Evolutionary conservation across 1,284 basidiomycete genomes (phyloP), one percentile per base, ranked within the genome.

Genomic region (Cerioporus squamosus): DNA sequence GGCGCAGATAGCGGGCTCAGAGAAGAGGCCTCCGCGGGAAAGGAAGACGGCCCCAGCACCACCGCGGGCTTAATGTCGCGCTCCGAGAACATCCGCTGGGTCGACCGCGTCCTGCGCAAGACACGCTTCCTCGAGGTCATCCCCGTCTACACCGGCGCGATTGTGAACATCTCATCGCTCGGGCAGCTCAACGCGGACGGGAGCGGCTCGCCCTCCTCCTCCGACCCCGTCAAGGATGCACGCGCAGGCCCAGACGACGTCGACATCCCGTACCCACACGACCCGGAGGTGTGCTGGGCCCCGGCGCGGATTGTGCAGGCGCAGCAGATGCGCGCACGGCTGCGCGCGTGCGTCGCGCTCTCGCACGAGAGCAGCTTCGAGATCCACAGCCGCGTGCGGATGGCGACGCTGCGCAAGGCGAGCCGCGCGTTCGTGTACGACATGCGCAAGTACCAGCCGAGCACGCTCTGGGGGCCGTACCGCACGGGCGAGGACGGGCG

Each of bases 391-490:
- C 58, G 57, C 38, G 58, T 61, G 51, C 69, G 66, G n/a, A 66
- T 79, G 44, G 67, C 64, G 31, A 57, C 63, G 15, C 71, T 78
- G 39, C 81, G 83, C 31, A 78, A 77, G 40, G 66, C 66, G 44
- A 83, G 82, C 59, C 77, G 88, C 29, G 78, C 77, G 58, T 83
- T 76, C 63, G 82, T 87, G 1, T 90, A 90, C 70, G 79, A 88
- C 68, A 76, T 89, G 49, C 77, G 80, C n/a, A 81, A 85, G 64
- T 89, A 89, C 65, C 67, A 64, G 38, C 62, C 61, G 38, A 71
- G 74, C 36, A 84, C 77, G 55, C 69, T 73, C 24, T 89, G 82
- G 81, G 88, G 86, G 2, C 87, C 88, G 0, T 87, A 81, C 65
- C 40, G 52, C 42, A 33, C 44, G n/a, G 50, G 23, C 29, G 51